Base-by-base conservation (phyloP, 305 asterid species). In the Coffea humblotiana region DNA sequence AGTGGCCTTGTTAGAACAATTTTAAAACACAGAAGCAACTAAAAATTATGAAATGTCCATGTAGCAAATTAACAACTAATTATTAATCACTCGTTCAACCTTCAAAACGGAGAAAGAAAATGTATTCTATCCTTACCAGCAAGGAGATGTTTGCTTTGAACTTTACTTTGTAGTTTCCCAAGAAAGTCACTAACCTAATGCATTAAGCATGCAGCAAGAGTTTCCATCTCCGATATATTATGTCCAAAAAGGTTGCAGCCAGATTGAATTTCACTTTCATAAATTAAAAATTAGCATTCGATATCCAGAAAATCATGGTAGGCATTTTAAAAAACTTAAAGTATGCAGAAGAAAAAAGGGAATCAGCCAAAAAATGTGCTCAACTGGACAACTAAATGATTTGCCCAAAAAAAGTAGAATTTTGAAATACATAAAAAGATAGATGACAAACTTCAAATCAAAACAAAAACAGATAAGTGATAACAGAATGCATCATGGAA, bases 401-500 rank as follows among this genome's bases (percentile, higher is more conserved):
- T 23, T 47, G 45, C 27, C 4, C 4, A 29, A 61, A 23, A 58
- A 3, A 15, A 71, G 18, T 0, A 3, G 2, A 49, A 64, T 49
- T 49, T 49, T 51, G 23, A 47, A 79, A 51, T 48, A 51, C 69
- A 51, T 8, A 40, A 15, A 15, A 48, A 75, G 69, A 1, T 9
- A 65, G 18, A 37, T 16, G 37, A n/a, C 14, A n/a, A 43, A 12
- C 25, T 60, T 21, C 61, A 67, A 29, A 32, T 23, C 66, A 68
- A 67, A 61, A 65, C 6, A 51, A 75, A 70, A 61, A 10, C 35
- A 63, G 15, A 58, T 19, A 54, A 67, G n/a, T 18, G 69, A n/a
- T 56, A 67, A 15, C 82, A 66, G 64, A 73, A 72, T 61, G 67
- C 12, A 43, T 66, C 45, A 54, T 56, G 25, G 60, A 27, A 78